Base-by-base conservation (phyloP, 768 basidiomycete genomes). In the Boletus rex-veris region DNA sequence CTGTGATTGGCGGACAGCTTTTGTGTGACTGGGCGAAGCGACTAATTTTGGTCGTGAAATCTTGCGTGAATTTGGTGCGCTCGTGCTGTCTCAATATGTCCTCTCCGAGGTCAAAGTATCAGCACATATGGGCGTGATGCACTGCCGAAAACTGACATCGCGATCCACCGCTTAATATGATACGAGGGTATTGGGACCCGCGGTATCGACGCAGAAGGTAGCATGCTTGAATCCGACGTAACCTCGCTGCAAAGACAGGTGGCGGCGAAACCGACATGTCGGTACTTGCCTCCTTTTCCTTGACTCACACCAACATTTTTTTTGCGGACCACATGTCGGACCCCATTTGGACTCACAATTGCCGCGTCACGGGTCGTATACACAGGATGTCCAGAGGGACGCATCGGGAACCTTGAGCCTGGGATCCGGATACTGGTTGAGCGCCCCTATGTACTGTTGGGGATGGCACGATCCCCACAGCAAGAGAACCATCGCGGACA, bases 391-490 rank as follows among this genome's bases (percentile, higher is more conserved):
- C 48, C 43, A 40, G 14, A 39, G 49, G 48, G 39, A 53, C 37
- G 15, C 41, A 60, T 60, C 59, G 49, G 60, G 50, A 41, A 55
- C 45, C 31, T 52, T 46, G 52, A 55, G 40, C 55, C 50, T 49
- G 47, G 54, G 48, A n/a, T n/a, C n/a, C n/a, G n/a, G n/a, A 60
- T 46, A 26, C 36, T 19, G 48, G 51, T 45, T 40, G 51, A 43
- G 18, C 51, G 42, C 50, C 39, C 63, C 57, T 59, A 53, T 49
- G 44, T 36, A 19, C 44, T 28, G 21, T 45, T 49, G 39, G 44
- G 54, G 59, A 45, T n/a, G n/a, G n/a, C n/a, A n/a, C n/a, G n/a
- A n/a, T 46, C 55, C 31, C 39, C 52, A 65, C 60, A 63, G 45
- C 63, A 63, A 57, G 50, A 52, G 49, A 37, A 40, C 41, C 50